phyloP scores from a whole-genome alignment of 2,329 filamentous ascomycete species.

The Tolypocladium endophyticum region DNA sequence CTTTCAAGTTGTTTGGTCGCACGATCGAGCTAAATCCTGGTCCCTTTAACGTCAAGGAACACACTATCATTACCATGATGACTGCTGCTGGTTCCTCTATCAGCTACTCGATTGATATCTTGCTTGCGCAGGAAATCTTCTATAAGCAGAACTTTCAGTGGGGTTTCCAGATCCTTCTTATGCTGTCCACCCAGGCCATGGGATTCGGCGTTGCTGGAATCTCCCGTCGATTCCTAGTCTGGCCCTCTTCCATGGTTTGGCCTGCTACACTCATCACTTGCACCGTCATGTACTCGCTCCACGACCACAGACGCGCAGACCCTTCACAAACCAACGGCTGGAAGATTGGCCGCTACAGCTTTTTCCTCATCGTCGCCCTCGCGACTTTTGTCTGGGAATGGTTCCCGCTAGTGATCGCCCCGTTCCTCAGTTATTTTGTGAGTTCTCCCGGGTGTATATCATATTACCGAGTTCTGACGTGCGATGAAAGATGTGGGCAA shows the following conservation, averaged over 20 bases:
- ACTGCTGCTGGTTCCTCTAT: constrained; percentile 22
- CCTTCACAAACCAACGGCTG: constrained; percentile 43
- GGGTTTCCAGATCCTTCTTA: constrained; percentile 48
- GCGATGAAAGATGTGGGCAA: constrained; percentile 33
- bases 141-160: constrained; percentile 40
- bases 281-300: constrained; percentile 52
- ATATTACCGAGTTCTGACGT: too few relatives aligned
- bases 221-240: constrained; percentile 46
- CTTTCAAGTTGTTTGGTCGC: constrained; percentile 19
- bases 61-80: constrained; percentile 37
- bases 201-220: constrained; percentile 54
- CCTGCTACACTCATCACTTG: constrained; percentile 49
- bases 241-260: constrained; percentile 56
- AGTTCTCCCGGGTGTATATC: constrained; percentile 33
- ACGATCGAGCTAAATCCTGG: constrained; percentile 26
- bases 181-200: constrained; percentile 50
- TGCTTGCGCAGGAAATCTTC: constrained; percentile 31
- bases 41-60: constrained; percentile 34
- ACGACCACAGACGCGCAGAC: constrained; percentile 45
- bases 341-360: constrained; percentile 45
- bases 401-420: constrained; percentile 47
- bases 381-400: constrained; percentile 46
- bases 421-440: constrained; percentile 43
- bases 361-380: constrained; percentile 42
- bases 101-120: constrained; percentile 28